These are phyloP conservation scores for Phytophthora sp. DNA, from an alignment of 352 stramenopile genomes.

Conservation along the genomic window DNA sequence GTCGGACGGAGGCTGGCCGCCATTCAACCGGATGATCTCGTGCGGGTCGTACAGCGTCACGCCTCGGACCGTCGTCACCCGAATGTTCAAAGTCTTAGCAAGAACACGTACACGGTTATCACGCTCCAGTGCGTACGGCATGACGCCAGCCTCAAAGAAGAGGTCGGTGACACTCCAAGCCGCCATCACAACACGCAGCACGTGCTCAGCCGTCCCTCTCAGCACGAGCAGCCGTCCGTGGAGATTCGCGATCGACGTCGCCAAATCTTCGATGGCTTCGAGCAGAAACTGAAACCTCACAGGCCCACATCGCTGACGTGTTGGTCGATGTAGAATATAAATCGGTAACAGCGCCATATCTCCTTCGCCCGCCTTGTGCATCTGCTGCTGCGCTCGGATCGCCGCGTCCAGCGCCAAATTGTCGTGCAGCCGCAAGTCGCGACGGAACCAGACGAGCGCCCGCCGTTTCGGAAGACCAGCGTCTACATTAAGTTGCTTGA, in stretches of 20 bases:
- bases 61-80: constrained; percentile 43
- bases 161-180: constrained; percentile 75
- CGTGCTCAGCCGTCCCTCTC: constrained; percentile 60
- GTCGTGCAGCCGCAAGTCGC: constrained; percentile 95
- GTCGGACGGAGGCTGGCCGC: constrained; percentile 44
- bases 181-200: constrained; percentile 53
- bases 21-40: constrained; percentile 58
- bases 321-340: constrained; percentile 87
- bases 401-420: constrained; percentile 91
- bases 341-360: constrained; percentile 63
- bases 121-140: constrained; percentile 51
- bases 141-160: constrained; percentile 69
- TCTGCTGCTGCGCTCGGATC: constrained; percentile 35
- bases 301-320: constrained; percentile 69
- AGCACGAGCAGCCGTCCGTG: constrained; percentile 60
- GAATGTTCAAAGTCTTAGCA: constrained; percentile 39
- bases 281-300: constrained; percentile 93
- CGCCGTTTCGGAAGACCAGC: constrained; percentile 32
- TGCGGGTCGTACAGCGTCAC: constrained; percentile 67
- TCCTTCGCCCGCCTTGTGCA: constrained; percentile 13
- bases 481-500: background rate
- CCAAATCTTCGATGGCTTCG: constrained; percentile 88
- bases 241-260: constrained; percentile 37
- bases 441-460: constrained; percentile 92
- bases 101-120: constrained; percentile 55